These are phyloP conservation scores for Vanilla planifolia DNA, from an alignment of 106 monocot species.

Conservation along the genomic window DNA sequence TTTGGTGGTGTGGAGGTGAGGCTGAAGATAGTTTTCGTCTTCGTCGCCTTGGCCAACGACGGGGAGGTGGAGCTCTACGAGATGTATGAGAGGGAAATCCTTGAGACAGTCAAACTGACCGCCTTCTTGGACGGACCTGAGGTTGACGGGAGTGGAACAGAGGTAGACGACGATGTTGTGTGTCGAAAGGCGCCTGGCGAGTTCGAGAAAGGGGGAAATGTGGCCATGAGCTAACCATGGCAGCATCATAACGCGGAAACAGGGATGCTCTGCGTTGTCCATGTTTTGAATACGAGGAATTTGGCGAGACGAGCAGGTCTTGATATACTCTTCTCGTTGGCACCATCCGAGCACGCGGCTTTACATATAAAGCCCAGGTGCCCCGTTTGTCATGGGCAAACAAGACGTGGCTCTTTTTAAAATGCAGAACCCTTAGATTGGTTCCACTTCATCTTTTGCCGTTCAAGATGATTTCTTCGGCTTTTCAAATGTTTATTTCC, in stretches of 20 bases:
- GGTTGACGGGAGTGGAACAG: conserved; percentile 47
- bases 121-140: conserved; percentile 15
- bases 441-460: no score
- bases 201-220: conserved; percentile 45
- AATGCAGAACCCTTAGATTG: no score
- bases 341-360: no score
- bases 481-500: no score
- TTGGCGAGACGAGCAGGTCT: no score
- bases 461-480: no score
- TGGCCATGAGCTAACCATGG: conserved; percentile 83
- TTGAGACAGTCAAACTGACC: background rate
- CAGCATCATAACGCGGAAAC: conserved; percentile 44
- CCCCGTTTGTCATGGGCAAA: no score
- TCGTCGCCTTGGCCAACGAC: no score
- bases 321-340: no score
- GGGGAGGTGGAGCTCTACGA: conserved; percentile 51
- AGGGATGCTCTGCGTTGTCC: background rate
- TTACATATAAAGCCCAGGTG: no score
- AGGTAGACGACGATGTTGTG: conserved; percentile 22
- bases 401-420: no score
- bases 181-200: conserved; percentile 35
- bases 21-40: conserved; percentile 13
- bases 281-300: no score
- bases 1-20: conserved; percentile 48
- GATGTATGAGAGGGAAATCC: conserved; percentile 8